Evolutionary conservation across 2,329 filamentous ascomycete species (phyloP), one percentile per base, ranked within the genome.

Genomic region (Clonostachys rhizophaga): DNA sequence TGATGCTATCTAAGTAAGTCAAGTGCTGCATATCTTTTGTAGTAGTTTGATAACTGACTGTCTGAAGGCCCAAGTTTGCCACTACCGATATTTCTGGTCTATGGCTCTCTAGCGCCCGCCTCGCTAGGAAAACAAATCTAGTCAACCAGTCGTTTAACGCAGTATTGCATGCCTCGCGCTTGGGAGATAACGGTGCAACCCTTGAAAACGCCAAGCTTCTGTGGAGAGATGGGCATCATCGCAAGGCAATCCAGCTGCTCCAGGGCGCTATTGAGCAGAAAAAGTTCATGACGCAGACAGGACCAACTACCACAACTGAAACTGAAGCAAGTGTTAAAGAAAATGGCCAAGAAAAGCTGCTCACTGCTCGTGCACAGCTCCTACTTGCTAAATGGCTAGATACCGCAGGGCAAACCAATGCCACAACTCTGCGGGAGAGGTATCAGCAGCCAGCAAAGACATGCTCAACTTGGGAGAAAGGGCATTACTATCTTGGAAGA

Each of bases 341-440:
- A 16, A 76, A 72, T 44, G 58, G 66, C 2, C 75, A 82, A 42
- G 77, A 81, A 54, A 80, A 75, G 50, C 67, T 86, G 36, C 68
- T 90, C 41, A 82, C 80, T n/a, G 86, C 84, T 7, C 78, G 90
- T 63, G 91, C 94, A 20, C 85, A 95, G 60, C 75, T 99, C 9
- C 75, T 97, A 35, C 80, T 96, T 24, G 94, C 94, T 12, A 97
- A 96, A 63, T 99, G 95, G 95, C 84, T 96, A 30, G 95, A 97
- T 60, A 85, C 80, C 47, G 89, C 92, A n/a, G 94, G 94, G 6
- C 92, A 97, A 64, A 96, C 91, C 2, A 88, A 95, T 58, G 88
- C 89, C 5, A 79, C 83, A 41, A 83, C 88, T 5, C 78, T 97
- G 52, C 83, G 89, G 42, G 78, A 84, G 46, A 89, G 89, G 59